phyloP scores from a whole-genome alignment of 2,329 filamentous ascomycete species.

The Sporothrix brunneoviolacea region DNA sequence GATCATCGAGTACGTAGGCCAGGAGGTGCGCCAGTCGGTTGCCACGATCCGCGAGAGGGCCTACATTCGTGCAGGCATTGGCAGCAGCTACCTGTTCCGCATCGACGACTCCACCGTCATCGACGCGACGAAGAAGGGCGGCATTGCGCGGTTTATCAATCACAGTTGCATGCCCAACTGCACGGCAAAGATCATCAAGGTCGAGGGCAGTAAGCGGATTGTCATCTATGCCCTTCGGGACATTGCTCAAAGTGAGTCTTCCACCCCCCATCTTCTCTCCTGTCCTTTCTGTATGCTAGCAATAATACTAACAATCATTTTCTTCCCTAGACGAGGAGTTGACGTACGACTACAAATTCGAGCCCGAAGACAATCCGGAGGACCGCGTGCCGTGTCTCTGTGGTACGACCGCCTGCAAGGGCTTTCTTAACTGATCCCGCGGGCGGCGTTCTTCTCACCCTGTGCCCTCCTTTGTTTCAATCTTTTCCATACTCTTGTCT shows the following conservation, averaged over 20 bases:
- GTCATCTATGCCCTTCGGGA: constrained; percentile 97
- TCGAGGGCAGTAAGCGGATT: constrained; percentile 95
- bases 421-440: constrained; percentile 79
- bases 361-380: constrained; percentile 88
- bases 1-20: constrained; percentile 99
- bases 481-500: no score
- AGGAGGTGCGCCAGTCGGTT: constrained; percentile 93
- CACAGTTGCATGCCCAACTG: constrained; percentile 98
- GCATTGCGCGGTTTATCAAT: constrained; percentile 97
- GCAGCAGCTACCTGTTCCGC: constrained; percentile 93
- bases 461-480: background rate
- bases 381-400: constrained; percentile 97
- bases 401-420: constrained; percentile 93
- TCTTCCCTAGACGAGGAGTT: constrained; percentile 86
- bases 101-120: constrained; percentile 98
- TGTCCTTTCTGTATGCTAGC: constrained; percentile 3
- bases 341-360: constrained; percentile 99
- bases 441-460: background rate
- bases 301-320: constrained; percentile 17
- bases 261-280: constrained; percentile 14
- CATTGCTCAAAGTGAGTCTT: constrained; percentile 82
- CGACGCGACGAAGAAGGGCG: constrained; percentile 96
- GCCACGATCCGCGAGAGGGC: constrained; percentile 90
- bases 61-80: constrained; percentile 94
- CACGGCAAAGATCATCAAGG: constrained; percentile 98